Base-by-base conservation (phyloP, 2,329 filamentous ascomycete genomes). In the Exophiala viscosa region DNA sequence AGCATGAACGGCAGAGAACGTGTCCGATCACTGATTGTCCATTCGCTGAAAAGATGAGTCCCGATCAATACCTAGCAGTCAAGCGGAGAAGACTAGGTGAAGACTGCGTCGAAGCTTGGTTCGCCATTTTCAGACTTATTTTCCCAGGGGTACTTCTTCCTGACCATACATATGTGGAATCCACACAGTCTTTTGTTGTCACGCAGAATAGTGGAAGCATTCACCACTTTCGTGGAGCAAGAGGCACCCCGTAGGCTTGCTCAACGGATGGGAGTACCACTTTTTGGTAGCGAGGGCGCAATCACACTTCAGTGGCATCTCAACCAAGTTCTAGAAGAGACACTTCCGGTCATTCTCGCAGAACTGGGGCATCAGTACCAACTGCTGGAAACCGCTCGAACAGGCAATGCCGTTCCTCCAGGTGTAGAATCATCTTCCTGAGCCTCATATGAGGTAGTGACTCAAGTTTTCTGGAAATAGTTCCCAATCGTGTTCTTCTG, bases 401-500 rank as follows among this genome's bases (percentile, higher is more conserved):
- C 13, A 4, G 9, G 20, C 10, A 42, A 18, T 18, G 28, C 20
- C 13, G 13, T 31, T 14, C 40, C n/a, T n/a, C 8, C 40, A n/a
- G 17, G 20, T 28, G 2, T 18, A 9, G 40, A 42, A 4, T n/a
- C 6, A 23, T 31, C 10, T 14, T 11, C 8, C 7, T n/a, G 10
- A 15, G 3, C n/a, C n/a, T n/a, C n/a, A n/a, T n/a, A n/a, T 23
- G 6, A 6, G 3, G 34, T 36, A 15, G 10, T 1, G 15, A 23
- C 35, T 31, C 52, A 51, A 35, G 62, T 62, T 53, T 76, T 80
- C 6, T 64, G 69, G 57, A 83, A 83, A 54, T 82, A 83, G 56
- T 79, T 79, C 60, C 70, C 72, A 58, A 83, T 55, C 0, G 77
- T 83, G 59, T 81, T 82, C 49, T 73, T 75, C 65, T 81, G 77